Evolutionary conservation across 805 yeast genomes (phyloP).

Genomic region (Candida dendrica): DNA sequence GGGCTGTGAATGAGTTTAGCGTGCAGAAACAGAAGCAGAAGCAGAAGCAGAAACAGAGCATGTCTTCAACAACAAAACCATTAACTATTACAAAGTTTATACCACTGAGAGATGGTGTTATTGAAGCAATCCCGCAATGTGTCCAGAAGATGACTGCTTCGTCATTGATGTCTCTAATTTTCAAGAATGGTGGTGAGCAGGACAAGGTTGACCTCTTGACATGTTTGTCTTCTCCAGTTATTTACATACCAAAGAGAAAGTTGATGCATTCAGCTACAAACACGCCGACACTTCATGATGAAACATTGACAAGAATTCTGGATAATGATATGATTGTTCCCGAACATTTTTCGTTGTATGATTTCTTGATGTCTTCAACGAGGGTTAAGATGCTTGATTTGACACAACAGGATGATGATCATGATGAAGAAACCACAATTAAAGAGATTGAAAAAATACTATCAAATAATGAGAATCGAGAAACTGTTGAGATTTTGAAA

Average conservation of each 20-base stretch:
- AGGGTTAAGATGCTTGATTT: not conserved
- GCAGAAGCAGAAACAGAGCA: no score
- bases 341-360: not conserved
- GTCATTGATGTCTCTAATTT: not conserved
- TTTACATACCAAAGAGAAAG: not conserved
- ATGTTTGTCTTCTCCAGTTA: not conserved
- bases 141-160: not conserved
- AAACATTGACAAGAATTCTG: not conserved
- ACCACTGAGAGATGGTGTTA: not conserved
- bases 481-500: not conserved
- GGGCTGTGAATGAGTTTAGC: not conserved
- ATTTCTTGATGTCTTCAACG: not conserved
- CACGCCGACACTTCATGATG: not conserved
- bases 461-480: not conserved
- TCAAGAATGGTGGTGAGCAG: not conserved
- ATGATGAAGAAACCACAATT: not conserved
- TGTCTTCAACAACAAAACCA: not conserved
- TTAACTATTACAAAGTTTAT: not conserved
- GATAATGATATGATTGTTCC: not conserved
- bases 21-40: no score
- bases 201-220: not conserved
- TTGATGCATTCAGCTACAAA: not conserved
- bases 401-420: not conserved
- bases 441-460: not conserved
- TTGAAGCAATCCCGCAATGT: not conserved